phyloP scores from a whole-genome alignment of 179 eudicot species.

The Patellifolia procumbens region DNA sequence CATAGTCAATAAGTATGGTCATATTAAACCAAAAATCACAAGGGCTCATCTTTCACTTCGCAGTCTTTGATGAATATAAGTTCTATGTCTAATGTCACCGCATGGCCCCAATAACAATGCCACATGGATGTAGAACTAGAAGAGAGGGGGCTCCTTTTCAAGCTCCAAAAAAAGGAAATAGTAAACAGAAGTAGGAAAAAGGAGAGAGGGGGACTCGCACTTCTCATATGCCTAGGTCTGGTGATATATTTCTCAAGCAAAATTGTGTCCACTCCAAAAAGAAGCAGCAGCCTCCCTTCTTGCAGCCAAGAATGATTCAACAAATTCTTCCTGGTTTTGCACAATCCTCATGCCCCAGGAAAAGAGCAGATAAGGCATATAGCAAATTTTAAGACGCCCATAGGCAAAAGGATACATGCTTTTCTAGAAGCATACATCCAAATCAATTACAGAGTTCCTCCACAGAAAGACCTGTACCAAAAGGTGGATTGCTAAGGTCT shows the following conservation, averaged over 20 bases:
- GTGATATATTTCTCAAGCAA: slow-evolving; percentile 94
- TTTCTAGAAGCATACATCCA: background rate
- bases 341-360: slow-evolving; percentile 97
- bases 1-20: slow-evolving; percentile 1
- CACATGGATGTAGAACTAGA: slow-evolving; percentile 6
- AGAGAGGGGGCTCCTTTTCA: background rate
- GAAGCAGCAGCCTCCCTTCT: slow-evolving; percentile 97
- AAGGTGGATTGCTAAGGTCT: no score
- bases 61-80: background rate
- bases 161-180: slow-evolving; percentile 5
- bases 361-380: slow-evolving; percentile 21
- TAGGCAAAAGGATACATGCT: background rate
- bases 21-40: background rate
- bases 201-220: slow-evolving; percentile 64
- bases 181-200: background rate
- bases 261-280: slow-evolving; percentile 78
- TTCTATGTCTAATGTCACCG: background rate
- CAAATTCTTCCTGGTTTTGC: slow-evolving; percentile 69
- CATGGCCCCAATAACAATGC: background rate
- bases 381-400: background rate
- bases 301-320: slow-evolving; percentile 83
- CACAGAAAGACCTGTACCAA: no score
- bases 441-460: background rate
- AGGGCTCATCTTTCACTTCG: background rate
- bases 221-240: slow-evolving; percentile 98